phyloP scores from a whole-genome alignment of 768 basidiomycete genomes.

The Mycena floridula region DNA sequence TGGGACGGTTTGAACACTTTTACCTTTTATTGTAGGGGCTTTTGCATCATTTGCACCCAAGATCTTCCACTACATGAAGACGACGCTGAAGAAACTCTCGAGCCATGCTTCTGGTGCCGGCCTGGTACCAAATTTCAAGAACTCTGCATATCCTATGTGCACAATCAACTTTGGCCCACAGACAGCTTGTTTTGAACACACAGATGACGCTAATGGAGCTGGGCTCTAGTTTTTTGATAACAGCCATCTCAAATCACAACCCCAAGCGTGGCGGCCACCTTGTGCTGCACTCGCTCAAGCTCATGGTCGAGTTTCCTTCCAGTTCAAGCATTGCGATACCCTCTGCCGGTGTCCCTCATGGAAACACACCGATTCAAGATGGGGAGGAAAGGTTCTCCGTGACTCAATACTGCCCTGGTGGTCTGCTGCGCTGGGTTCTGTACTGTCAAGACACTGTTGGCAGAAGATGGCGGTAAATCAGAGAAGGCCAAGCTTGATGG shows the following conservation, averaged over 20 bases:
- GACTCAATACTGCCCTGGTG: slow-evolving; percentile 15
- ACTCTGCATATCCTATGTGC: slow-evolving; percentile 8
- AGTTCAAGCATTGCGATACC: slow-evolving; percentile 11
- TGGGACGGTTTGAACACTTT: not conserved
- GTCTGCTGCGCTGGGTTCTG: slow-evolving; percentile 13
- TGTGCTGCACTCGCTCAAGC: slow-evolving; percentile 8
- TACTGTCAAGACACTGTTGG: not conserved
- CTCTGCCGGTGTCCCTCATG: slow-evolving; percentile 11
- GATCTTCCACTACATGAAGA: not conserved
- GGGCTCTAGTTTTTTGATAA: slow-evolving; percentile 11
- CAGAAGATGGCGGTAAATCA: too few relatives aligned
- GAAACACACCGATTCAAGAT: slow-evolving; percentile 10
- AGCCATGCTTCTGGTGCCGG: not conserved
- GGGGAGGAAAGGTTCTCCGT: slow-evolving; percentile 9
- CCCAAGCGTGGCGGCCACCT: slow-evolving; percentile 10
- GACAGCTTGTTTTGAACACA: slow-evolving; percentile 4
- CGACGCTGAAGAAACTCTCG: not conserved
- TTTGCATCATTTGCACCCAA: not conserved
- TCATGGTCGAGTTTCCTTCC: slow-evolving; percentile 14
- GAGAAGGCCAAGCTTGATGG: too few relatives aligned
- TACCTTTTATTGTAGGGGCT: too few relatives aligned
- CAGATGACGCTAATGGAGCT: slow-evolving; percentile 6
- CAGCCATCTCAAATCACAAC: slow-evolving; percentile 12
- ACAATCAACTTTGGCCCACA: slow-evolving; percentile 12
- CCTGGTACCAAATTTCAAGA: slow-evolving; percentile 7